Base-by-base conservation (phyloP, 2,329 filamentous ascomycete species). In the Thermochaetoides dissita region DNA sequence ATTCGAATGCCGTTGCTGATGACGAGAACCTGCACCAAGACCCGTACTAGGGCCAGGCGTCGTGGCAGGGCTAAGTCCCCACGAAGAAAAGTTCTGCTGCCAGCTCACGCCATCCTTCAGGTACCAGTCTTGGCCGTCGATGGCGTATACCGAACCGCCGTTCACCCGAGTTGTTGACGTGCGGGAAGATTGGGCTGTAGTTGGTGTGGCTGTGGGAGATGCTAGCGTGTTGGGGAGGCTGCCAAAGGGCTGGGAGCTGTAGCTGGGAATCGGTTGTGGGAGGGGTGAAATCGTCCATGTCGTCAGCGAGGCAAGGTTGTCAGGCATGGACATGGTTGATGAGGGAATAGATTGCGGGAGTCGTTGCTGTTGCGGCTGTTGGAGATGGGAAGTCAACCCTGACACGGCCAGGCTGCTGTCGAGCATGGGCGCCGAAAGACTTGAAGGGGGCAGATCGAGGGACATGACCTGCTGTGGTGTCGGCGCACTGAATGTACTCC, bases 41-140 rank as follows among this genome's bases (percentile, higher is more conserved):
- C 17, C 10, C 24, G 17, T 12, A 12, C 17, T 36, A 17, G 31
- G 8, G 10, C 34, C 33, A 37, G 29, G 30, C 11, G 30, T 34
- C 12, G 36, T 35, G 48, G 47, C 45, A 46, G 49, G 37, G 12
- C 59, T 55, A 41, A 66, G 55, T 31, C 64, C 66, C 72, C 72
- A 76, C 3, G 63, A 57, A 42, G 73, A 66, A 51, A 76, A 76
- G 46, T 72, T 67, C 42, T 74, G 69, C 44, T 76, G 71, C 71
- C 72, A 75, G 46, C 64, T 70, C 28, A 68, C 71, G 11, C 72
- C 67, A 45, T 76, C 73, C 41, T 66, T 73, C 12, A 76, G 55
- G 49, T 74, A 72, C 69, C 71, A 77, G 34, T 75, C 69, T 46
- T 71, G 67, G 7, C 66, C 66, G 46, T 74, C 71, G 36, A 75